Base-by-base conservation (phyloP, 306 rosid genomes). In the Abrus pulchellus region DNA sequence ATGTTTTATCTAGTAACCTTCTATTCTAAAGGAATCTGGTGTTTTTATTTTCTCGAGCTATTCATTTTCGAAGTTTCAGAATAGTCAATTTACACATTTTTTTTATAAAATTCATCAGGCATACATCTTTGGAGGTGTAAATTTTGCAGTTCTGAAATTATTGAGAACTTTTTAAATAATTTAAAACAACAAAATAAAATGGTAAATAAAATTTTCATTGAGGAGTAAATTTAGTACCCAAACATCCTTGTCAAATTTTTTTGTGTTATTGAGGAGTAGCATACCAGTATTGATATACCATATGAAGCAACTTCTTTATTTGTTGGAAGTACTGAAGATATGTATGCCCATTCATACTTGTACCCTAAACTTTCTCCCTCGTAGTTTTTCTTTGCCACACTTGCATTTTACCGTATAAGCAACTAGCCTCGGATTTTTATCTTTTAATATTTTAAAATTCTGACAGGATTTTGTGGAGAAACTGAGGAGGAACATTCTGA, bases 401-500 rank as follows among this genome's bases (percentile, higher is more conserved):
- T 2, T 33, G 14, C 49, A 48, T 45, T 73, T 12, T 12, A 55
- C 76, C 55, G 66, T 56, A 4, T 30, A 49, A 27, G 78, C 81
- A 34, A n/a, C 38, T 56, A n/a, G 59, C 54, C 72, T 33, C 20
- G 61, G 70, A 60, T 44, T 76, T 30, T 7, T 2, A n/a, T 44
- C 61, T 61, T 13, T 7, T 48, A 36, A 72, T 61, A 20, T 68
- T 36, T 85, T 85, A 78, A 50, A 78, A 60, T 83, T 83, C 48
- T n/a, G 50, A 65, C 85, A 95, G 99, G 99, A 11, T 95, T 95
- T 82, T 95, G 98, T 66, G 97, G 95, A 75, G 99, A 95, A 83
- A 91, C 97, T 13, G 99, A 95, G 83, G 92, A 90, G 84, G 98
- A 95, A 43, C 94, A 95, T 81, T 82, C 65, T 9, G 96, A 90